phyloP scores from a whole-genome alignment of 2,329 filamentous ascomycete genomes.

The Fusarium drepaniforme region DNA sequence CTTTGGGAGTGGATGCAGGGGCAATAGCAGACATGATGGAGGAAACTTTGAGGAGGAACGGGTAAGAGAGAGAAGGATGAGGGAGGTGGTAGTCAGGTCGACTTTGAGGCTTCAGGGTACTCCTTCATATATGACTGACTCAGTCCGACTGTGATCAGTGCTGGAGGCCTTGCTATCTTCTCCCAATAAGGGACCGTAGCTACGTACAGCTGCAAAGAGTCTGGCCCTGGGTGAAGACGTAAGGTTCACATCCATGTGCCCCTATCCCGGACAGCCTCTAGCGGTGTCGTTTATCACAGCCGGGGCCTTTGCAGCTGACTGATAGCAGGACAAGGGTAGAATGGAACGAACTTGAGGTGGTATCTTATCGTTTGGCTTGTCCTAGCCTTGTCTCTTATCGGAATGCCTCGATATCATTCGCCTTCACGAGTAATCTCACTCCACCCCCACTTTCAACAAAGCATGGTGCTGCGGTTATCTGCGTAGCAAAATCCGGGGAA shows the following conservation, averaged over 20 bases:
- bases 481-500: neutral
- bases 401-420: neutral
- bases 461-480: neutral
- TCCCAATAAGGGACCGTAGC: neutral
- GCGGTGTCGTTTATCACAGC: neutral
- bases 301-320: neutral
- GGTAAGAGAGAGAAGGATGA: neutral
- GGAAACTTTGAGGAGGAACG: neutral
- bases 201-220: neutral
- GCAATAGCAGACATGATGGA: neutral
- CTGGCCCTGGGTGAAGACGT: neutral
- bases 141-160: neutral
- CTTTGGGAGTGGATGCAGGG: neutral
- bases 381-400: neutral
- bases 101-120: neutral
- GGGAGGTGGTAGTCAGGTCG: neutral
- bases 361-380: neutral
- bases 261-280: neutral
- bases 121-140: conserved; percentile 1
- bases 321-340: neutral
- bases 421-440: neutral
- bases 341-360: neutral
- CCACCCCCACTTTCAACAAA: neutral
- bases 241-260: neutral
- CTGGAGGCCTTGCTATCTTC: neutral